Base-by-base conservation (phyloP, 495 filamentous ascomycete species). In the Oidiodendron maius region DNA sequence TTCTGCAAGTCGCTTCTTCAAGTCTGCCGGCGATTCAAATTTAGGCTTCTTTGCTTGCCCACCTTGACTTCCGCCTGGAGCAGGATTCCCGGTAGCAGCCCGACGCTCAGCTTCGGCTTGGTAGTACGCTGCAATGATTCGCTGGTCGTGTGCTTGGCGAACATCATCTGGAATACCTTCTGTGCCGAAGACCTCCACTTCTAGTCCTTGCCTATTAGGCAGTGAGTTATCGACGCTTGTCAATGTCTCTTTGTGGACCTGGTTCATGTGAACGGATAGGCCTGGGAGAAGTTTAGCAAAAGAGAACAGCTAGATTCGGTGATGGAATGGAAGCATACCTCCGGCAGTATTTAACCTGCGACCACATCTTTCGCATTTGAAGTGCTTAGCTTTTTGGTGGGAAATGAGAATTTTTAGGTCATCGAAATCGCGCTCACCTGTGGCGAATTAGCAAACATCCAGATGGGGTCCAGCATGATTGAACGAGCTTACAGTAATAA, bases 371-470 rank as follows among this genome's bases (percentile, higher is more conserved):
- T 95, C 88, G 67, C 93, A 98, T 63, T 94, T 95, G 78, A 94
- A 97, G 65, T 98, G 93, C 68, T 96, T 97, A 17, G 93, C 91
- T 64, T 95, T 96, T 61, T 97, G 94, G 68, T 98, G 93, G 43
- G 84, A 85, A 52, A 96, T 94, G 40, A 98, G 80, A 50, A 97
- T 89, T 69, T 94, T 95, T 11, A 96, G 66, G 66, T 97, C 93
- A 62, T 96, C 91, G 56, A 98, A 98, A 68, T 96, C 93, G 66
- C 91, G 82, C 70, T 97, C 93, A 70, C 76, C 76, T 59, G 37
- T 1, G 16, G 38, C 17, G 13, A 20, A 48, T 71, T 55, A 71
- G 63, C 44, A 37, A 49, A 22, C 26, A 39, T 23, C 8, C 26
- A 30, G 23, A 46, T 40, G 16, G 36, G 20, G 13, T n/a, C 39